A percentile compares a stretch with the other conserved stretches of the same genome.
phyloP scores from a whole-genome alignment of 257 asterid species.

The Capsicum pubescens region DNA sequence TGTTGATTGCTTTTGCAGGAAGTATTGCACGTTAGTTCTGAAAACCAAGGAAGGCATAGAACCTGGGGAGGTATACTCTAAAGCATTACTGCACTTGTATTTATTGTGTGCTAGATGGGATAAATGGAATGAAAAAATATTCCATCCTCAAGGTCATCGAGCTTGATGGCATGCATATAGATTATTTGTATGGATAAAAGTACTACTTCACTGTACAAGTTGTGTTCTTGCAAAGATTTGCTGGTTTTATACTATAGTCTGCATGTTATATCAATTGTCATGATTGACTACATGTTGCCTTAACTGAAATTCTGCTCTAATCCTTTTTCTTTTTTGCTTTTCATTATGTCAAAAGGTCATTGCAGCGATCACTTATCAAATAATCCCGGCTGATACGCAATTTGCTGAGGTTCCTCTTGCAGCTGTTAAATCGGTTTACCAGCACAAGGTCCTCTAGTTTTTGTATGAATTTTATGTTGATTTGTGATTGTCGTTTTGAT shows the following conservation, averaged over 20 bases:
- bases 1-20: constrained; percentile 54
- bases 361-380: constrained; percentile 88
- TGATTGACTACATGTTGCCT: constrained; percentile 18
- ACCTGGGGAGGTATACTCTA: constrained; percentile 59
- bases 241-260: not conserved
- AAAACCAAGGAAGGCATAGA: constrained; percentile 47
- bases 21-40: constrained; percentile 78
- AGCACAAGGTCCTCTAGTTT: constrained; percentile 62
- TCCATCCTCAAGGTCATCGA: not conserved
- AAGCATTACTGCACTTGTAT: not conserved
- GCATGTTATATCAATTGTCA: not conserved
- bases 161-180: not conserved
- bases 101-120: not conserved
- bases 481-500: not conserved
- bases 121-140: not conserved
- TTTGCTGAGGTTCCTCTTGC: constrained; percentile 96
- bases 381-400: constrained; percentile 83
- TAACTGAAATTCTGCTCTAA: constrained; percentile 7
- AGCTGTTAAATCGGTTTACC: constrained; percentile 69
- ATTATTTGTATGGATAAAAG: not conserved
- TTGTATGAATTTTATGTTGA: not conserved
- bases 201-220: not conserved
- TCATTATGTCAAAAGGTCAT: constrained; percentile 54
- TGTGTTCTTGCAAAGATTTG: not conserved
- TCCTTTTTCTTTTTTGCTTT: not conserved